Base-by-base conservation (phyloP, 2,329 filamentous ascomycete genomes). In the Sordariomycetes sp. region DNA sequence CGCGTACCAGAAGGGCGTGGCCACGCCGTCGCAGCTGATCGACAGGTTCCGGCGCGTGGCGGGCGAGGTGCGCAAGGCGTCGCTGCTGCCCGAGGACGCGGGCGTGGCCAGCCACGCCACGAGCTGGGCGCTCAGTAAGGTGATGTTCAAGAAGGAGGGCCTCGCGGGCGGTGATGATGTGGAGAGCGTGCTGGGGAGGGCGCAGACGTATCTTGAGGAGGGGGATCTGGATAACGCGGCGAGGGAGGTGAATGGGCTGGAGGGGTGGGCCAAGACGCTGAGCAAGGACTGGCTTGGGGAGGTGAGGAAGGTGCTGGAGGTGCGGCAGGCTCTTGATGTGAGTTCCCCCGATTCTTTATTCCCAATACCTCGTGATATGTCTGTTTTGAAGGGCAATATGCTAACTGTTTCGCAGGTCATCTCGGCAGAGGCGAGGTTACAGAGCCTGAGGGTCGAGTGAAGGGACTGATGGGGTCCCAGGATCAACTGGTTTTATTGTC, bases 31-130 rank as follows among this genome's bases (percentile, higher is more conserved):
- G 24, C 89, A 95, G 71, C 83, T 99, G 37, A 89, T 97, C 64
- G 94, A 99, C 74, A 87, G 94, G 62, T 99, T 99, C 86, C 87
- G 94, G 51, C 88, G 91, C 55, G 94, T 99, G 18, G 90, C 94
- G 2, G 77, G 78, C 59, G 94, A 99, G 75, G 94, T 99, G 48
- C 85, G 94, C 70, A 99, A 99, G 79, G 94, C 94, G 22, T 88
- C 88, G 52, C 81, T 99, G 55, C 80, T 99, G 18, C 94, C 94
- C 16, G 92, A 96, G 63, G 88, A 97, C 67, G 94, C 94, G 0
- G 94, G 94, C 64, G 89, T 99, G 28, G 93, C 94, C 22, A 94
- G 89, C 67, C 94, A 99, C 71, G 91, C 93, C 3, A 93, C 91
- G 51, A 94, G 89, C 71, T 87, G 90, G 71, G 79, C 95, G 53